These are phyloP conservation scores for Saprolegnia diclina DNA, from an alignment of 352 stramenopile species.

Conservation along the genomic window DNA sequence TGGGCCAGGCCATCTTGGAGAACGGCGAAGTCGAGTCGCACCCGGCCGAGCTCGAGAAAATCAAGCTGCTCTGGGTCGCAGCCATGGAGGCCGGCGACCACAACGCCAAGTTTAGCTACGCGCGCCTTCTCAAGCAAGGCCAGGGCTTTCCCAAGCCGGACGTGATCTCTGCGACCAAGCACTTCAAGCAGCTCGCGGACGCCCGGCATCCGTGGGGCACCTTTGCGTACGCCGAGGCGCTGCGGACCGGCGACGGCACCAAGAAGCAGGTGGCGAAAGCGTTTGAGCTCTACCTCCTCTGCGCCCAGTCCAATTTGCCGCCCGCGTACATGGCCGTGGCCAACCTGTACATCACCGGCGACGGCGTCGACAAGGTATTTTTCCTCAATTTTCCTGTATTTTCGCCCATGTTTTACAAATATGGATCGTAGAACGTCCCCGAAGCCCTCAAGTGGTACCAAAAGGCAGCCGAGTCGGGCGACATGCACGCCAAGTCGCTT, in stretches of 20 bases:
- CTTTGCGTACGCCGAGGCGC: constrained; percentile 73
- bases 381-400: too few relatives aligned
- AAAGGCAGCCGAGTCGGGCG: constrained; percentile 65
- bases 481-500: constrained; percentile 64
- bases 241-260: constrained; percentile 68
- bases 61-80: constrained; percentile 69
- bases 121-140: constrained; percentile 74
- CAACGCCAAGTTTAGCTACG: constrained; percentile 81
- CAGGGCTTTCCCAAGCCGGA: constrained; percentile 63
- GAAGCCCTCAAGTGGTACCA: constrained; percentile 67
- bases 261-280: constrained; percentile 69
- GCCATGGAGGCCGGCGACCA: constrained; percentile 79
- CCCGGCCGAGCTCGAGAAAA: constrained; percentile 57
- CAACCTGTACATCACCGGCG: constrained; percentile 75
- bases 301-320: constrained; percentile 53
- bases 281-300: constrained; percentile 71
- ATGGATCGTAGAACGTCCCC: constrained; percentile 44
- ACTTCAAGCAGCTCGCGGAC: constrained; percentile 64
- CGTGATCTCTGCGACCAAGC: constrained; percentile 43
- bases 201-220: constrained; percentile 64
- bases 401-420: too few relatives aligned
- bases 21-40: constrained; percentile 49
- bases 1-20: constrained; percentile 82
- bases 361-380: constrained; percentile 58
- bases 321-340: constrained; percentile 75